Conservation (phyloP, 176 grass and related monocot genomes). For the Zea luxurians region DNA sequence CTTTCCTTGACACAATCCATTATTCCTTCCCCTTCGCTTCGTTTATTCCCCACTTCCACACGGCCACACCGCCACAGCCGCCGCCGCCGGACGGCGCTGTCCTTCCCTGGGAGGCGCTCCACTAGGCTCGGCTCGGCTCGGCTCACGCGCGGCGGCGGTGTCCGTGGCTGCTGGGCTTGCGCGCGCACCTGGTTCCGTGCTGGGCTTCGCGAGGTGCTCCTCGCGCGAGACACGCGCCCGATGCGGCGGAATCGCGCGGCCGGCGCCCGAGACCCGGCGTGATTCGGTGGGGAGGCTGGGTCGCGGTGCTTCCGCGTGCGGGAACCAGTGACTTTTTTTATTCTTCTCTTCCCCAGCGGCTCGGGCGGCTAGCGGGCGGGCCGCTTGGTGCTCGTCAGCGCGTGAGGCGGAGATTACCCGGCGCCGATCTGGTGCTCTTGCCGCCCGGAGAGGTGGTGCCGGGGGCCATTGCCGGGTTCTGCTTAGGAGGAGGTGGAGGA, state of each 20-base stretch:
- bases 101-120: not conserved
- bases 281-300: slow-evolving; percentile 6
- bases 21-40: slow-evolving; percentile 42
- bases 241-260: slow-evolving; percentile 20
- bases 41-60: slow-evolving; percentile 35
- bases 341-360: not conserved
- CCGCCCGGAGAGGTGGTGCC: not conserved
- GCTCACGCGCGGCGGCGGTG: not conserved
- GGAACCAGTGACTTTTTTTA: slow-evolving; percentile 9
- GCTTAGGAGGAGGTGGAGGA: not conserved
- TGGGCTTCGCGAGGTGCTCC: not conserved
- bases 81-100: not conserved
- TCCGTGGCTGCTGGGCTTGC: not conserved
- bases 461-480: slow-evolving; percentile 15
- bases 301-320: not conserved
- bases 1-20: slow-evolving; percentile 35
- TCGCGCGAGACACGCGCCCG: not conserved
- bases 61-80: not conserved
- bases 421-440: slow-evolving; percentile 40
- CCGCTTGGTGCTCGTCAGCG: not conserved
- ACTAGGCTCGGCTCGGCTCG: not conserved
- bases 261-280: not conserved
- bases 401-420: not conserved
- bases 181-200: not conserved
- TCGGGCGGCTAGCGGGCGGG: not conserved